Percentiles rank a stretch among this genome's conserved stretches.
These are phyloP conservation scores for Daldinia childiae DNA, from an alignment of 495 filamentous ascomycete genomes.

Conservation along the genomic window DNA sequence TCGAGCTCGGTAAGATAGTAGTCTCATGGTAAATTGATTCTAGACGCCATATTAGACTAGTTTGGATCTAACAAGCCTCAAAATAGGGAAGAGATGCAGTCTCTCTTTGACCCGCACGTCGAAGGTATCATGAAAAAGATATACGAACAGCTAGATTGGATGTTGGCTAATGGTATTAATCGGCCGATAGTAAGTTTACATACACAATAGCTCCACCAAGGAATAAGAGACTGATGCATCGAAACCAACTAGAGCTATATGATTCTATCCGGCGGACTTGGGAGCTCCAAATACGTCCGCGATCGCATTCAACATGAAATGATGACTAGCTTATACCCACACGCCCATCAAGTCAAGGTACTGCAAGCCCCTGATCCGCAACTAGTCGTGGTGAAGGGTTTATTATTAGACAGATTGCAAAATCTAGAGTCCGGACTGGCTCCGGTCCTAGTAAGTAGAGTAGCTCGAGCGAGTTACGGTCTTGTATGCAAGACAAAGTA, in stretches of 20 bases:
- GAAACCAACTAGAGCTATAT: constrained; percentile 55
- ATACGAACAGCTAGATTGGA: constrained; percentile 62
- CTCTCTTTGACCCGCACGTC: constrained; percentile 66
- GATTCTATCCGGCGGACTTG: constrained; percentile 71
- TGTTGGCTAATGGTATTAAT: constrained; percentile 55
- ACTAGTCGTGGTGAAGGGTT: constrained; percentile 65
- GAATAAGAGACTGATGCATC: background rate
- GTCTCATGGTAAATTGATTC: constrained; percentile 39
- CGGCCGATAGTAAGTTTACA: constrained; percentile 57
- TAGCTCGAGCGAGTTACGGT: constrained; percentile 66
- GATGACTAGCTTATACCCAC: constrained; percentile 46
- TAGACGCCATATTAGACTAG: background rate
- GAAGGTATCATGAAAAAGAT: constrained; percentile 62
- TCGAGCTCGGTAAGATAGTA: constrained; percentile 53
- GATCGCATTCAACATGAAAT: constrained; percentile 56
- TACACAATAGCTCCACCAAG: background rate
- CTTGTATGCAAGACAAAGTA: constrained; percentile 61
- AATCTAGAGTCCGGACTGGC: constrained; percentile 51
- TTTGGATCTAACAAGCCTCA: constrained; percentile 10
- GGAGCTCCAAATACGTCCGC: constrained; percentile 70
- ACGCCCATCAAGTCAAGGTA: constrained; percentile 55
- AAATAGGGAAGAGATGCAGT: constrained; percentile 58
- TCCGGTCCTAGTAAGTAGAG: constrained; percentile 57
- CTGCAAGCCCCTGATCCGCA: constrained; percentile 65
- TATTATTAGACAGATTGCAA: constrained; percentile 65